A percentile compares a stretch with the other conserved stretches of the same genome.
Conservation (phyloP, 1,284 basidiomycete genomes). For the Apiotrichum sp. region DNA sequence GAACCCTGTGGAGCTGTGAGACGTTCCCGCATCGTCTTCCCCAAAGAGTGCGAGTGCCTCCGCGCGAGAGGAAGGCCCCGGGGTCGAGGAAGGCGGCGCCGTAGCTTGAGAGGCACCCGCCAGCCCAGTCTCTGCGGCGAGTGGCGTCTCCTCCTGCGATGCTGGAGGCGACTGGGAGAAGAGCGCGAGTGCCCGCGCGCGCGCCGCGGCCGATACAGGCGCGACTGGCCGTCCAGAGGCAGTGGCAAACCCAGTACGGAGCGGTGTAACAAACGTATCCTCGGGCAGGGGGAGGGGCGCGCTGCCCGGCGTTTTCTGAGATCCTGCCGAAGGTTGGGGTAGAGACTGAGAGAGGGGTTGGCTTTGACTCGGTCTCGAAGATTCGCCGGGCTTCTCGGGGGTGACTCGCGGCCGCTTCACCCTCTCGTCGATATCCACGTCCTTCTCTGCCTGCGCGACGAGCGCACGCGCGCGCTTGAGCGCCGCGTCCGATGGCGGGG, state of each 20-base stretch:
- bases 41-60: constrained; percentile 1
- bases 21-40: not conserved
- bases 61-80: not conserved
- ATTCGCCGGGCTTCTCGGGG: not conserved
- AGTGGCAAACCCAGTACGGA: not conserved
- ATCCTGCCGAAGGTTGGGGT: not conserved
- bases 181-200: constrained; percentile 2
- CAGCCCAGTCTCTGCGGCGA: not conserved
- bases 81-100: not conserved
- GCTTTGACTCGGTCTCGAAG: not conserved
- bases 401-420: not conserved
- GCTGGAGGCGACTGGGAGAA: constrained; percentile 1
- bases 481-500: constrained; percentile 26
- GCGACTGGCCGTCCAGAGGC: not conserved
- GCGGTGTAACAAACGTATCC: not conserved
- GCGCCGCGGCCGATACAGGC: not conserved
- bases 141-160: not conserved
- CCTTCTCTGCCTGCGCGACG: constrained; percentile 14
- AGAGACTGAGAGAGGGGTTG: not conserved
- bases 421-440: constrained; percentile 12
- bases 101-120: not conserved
- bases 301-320: not conserved
- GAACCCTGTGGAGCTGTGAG: not conserved
- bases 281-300: not conserved
- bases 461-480: constrained; percentile 25